Evolutionary conservation across 2,329 filamentous ascomycete genomes (phyloP).

Genomic region (Blastomyces percursus): DNA sequence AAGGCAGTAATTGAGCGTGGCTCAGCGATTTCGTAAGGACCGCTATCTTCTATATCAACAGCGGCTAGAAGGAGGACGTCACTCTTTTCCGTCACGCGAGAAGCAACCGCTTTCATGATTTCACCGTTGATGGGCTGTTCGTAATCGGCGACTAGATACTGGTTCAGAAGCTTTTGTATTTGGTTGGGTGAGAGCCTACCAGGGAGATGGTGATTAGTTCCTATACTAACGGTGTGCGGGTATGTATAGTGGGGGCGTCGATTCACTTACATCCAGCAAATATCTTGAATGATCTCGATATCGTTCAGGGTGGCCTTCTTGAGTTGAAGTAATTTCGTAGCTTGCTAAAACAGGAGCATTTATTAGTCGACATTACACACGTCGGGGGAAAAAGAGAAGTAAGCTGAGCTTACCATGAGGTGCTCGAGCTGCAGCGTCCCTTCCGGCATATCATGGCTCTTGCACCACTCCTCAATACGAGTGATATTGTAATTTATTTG

Average conservation of each 20-base stretch:
- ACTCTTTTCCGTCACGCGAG: slow-evolving; percentile 93
- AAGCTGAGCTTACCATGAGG: slow-evolving; percentile 60
- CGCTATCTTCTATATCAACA: slow-evolving; percentile 98
- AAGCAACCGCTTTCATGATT: slow-evolving; percentile 99
- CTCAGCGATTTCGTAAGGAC: slow-evolving; percentile 96
- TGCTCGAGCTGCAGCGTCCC: slow-evolving; percentile 95
- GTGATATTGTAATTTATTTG: slow-evolving; percentile 99
- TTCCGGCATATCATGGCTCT: slow-evolving; percentile 99
- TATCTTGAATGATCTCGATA: slow-evolving; percentile 99
- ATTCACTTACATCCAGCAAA: slow-evolving; percentile 90
- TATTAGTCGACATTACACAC: slow-evolving; percentile 11
- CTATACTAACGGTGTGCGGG: background rate
- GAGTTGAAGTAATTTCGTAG: slow-evolving; percentile 91
- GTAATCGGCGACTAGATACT: slow-evolving; percentile 97
- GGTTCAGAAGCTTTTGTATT: slow-evolving; percentile 97
- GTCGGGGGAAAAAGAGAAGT: background rate
- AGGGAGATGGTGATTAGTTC: background rate
- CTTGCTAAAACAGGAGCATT: slow-evolving; percentile 51
- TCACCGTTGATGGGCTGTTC: slow-evolving; percentile 99
- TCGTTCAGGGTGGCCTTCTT: slow-evolving; percentile 99
- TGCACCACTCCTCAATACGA: slow-evolving; percentile 98
- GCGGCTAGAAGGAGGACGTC: slow-evolving; percentile 87
- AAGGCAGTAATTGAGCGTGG: slow-evolving; percentile 89
- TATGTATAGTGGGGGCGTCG: background rate
- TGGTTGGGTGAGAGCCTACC: slow-evolving; percentile 88